Evolutionary conservation across 768 basidiomycete species (phyloP), one percentile per base, ranked within the genome.

Genomic region (Boletus reticuloceps): DNA sequence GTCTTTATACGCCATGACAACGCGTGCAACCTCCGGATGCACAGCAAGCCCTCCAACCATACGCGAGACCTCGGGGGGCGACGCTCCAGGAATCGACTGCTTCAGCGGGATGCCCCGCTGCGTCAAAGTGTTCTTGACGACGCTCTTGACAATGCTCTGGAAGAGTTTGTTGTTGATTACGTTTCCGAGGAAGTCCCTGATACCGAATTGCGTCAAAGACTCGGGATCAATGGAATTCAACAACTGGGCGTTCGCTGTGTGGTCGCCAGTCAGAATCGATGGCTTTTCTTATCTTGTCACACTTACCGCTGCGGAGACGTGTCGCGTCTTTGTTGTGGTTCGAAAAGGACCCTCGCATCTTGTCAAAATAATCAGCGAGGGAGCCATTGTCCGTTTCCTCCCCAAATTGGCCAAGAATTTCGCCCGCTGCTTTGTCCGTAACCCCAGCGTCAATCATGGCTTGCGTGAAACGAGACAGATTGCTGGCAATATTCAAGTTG

Each of bases 381-480:
- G 27, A 29, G 1, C 9, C 9, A 9, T 0, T 0, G 9, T 9
- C 27, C 27, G 0, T 29, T 29, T 9, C 1, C 27, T 9, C 27
- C 27, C 27, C 27, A 1, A 29, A 29, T 29, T 29, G 1, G 27
- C 16, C n/a, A 10, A 46, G 31, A 32, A 46, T 46, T 5, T 32
- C 12, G n/a, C 45, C 45, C 11, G 45, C 45, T n/a, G 45, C 45
- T 13, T 19, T n/a, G 45, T 46, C 11, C 12, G 45, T 19, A 6
- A 46, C 45, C 11, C 45, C 45, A n/a, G 45, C 45, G 4, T 19
- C 31, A 6, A 46, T 19, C 45, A 46, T n/a, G 31, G 45, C 45
- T n/a, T 20, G 45, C 27, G 27, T 29, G 17, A 44, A 29, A 9
- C 4, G 9, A 6, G 38, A 39, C n/a, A 14, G 6, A 39, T 19